Conservation (phyloP, 1,139 yeast species). For the Debaryomyces singareniensis region DNA sequence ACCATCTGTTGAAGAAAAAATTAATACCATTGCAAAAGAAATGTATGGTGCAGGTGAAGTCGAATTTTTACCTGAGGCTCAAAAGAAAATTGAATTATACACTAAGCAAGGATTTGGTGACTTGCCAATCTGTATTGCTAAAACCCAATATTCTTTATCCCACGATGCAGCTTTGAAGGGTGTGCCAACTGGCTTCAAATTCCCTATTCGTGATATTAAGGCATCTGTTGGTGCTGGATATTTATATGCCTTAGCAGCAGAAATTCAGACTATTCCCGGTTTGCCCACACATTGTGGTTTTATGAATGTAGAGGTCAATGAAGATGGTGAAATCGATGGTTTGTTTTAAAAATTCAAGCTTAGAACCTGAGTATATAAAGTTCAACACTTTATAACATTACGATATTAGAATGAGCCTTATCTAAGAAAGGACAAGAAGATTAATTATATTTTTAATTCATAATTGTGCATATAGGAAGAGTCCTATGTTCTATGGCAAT, state of each 20-base stretch:
- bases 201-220: constrained; percentile 92
- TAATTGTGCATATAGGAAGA: constrained; percentile 1
- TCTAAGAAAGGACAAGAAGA: too few species aligned
- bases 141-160: constrained; percentile 93
- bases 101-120: constrained; percentile 87
- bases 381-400: constrained; percentile 17
- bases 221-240: constrained; percentile 97
- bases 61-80: constrained; percentile 81
- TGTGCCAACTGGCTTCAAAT: constrained; percentile 88
- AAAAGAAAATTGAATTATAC: constrained; percentile 75
- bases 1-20: constrained; percentile 74
- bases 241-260: constrained; percentile 93
- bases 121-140: constrained; percentile 94
- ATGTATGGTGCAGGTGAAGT: constrained; percentile 95
- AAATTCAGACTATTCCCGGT: constrained; percentile 96
- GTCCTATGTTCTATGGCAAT: too few species aligned
- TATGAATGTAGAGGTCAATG: constrained; percentile 93
- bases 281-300: constrained; percentile 95
- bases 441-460: background rate
- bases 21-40: constrained; percentile 72
- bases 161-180: constrained; percentile 93
- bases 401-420: too few species aligned
- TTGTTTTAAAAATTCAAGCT: constrained; percentile 60
- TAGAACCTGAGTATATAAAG: too few species aligned
- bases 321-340: constrained; percentile 92